Evolutionary conservation across 495 filamentous ascomycete genomes (phyloP), one percentile per base, ranked within the genome.

Genomic region (Aspergillus baeticus): DNA sequence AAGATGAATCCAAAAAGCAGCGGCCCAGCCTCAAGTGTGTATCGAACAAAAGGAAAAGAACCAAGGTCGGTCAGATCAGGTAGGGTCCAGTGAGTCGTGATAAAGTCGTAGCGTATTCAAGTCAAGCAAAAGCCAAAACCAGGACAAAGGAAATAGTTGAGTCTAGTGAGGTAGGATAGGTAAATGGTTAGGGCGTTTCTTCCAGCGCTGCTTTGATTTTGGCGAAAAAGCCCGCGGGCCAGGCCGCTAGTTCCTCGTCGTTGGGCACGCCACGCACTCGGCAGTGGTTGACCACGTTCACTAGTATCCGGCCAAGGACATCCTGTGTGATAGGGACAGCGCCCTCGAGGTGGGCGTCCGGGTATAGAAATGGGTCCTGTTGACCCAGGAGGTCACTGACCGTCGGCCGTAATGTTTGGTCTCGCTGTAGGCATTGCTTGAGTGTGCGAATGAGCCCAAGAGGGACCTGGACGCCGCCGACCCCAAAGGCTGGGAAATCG

Each of bases 281-380:
- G 67, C 88, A 90, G 61, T 92, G 81, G 51, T 86, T 81, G 15
- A 90, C 84, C 13, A 95, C 89, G 52, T 87, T 90, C 55, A 81
- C 76, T 56, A 96, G 78, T 45, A 96, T 88, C 46, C 89, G 76
- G 11, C 80, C 81, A 6, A 96, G 78, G 59, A 95, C 76, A 51
- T 91, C 89, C 71, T 92, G 82, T 0, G 82, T 86, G 43, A 96
- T 84, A 10, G 86, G 82, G 5, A 96, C 77, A 11, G 84, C 81
- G 34, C 78, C 81, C n/a, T 85, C 83, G 4, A 79, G 71, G 15
- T 78, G 75, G 1, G 74, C 71, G 55, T 89, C 86, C 0, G 94
- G 94, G 62, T 94, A 87, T 47, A 98, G 65, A 68, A 96, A 98
- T 1, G 85, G 82, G 58, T 98, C 92, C 4, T 75, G 74, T 1